Conservation (phyloP, 352 stramenopile species). For the Peronospora farinosa region DNA sequence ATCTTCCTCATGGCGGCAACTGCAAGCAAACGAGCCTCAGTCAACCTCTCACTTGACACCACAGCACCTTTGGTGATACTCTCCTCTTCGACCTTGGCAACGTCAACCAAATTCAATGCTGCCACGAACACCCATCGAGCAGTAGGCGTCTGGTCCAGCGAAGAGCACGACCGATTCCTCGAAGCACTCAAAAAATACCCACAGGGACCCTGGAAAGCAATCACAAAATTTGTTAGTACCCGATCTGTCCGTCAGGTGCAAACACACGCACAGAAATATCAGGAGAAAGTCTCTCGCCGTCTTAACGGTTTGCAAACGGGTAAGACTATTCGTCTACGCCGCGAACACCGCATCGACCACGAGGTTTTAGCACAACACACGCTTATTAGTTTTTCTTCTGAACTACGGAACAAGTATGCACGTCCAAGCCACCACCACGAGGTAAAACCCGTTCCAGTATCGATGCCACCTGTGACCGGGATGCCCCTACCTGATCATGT, state of each 20-base stretch:
- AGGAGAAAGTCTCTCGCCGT: slow-evolving; percentile 61
- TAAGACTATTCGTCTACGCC: slow-evolving; percentile 37
- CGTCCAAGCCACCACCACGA: slow-evolving; percentile 9
- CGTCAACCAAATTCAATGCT: slow-evolving; percentile 7
- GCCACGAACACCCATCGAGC: slow-evolving; percentile 10
- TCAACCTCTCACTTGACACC: slow-evolving; percentile 11
- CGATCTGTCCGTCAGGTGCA: slow-evolving; percentile 62
- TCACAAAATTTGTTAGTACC: slow-evolving; percentile 40
- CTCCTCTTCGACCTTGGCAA: slow-evolving; percentile 8
- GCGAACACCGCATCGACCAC: slow-evolving; percentile 58
- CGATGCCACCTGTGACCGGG: background rate
- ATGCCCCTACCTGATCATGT: background rate
- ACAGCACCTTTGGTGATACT: slow-evolving; percentile 8
- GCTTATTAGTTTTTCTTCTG: slow-evolving; percentile 25
- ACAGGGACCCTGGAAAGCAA: slow-evolving; percentile 42
- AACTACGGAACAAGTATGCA: slow-evolving; percentile 24
- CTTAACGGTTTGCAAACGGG: slow-evolving; percentile 56
- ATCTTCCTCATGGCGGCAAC: slow-evolving; percentile 22
- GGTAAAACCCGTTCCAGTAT: slow-evolving; percentile 3
- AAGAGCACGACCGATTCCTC: slow-evolving; percentile 58
- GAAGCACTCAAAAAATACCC: slow-evolving; percentile 44
- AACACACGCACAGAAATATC: slow-evolving; percentile 60
- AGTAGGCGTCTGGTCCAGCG: slow-evolving; percentile 44
- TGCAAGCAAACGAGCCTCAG: slow-evolving; percentile 4
- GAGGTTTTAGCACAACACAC: slow-evolving; percentile 36